Conservation (phyloP, 805 yeast species). For the Candida montana region DNA sequence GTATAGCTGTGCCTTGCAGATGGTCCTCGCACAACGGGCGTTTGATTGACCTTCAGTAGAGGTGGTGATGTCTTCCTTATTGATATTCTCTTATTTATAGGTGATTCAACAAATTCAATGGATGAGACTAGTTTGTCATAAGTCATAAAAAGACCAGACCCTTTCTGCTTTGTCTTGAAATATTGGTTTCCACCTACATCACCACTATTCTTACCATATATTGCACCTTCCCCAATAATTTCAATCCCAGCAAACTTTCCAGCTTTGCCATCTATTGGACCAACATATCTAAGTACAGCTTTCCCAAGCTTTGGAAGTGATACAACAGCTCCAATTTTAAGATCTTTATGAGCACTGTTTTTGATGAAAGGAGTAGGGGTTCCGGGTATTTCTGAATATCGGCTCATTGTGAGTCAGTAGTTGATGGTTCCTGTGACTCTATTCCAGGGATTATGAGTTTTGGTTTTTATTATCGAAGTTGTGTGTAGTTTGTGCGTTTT, state of each 20-base stretch:
- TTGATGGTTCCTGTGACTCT: too few relatives aligned
- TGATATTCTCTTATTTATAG: conserved; percentile 8
- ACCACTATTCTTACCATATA: conserved; percentile 84
- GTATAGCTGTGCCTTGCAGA: neutral
- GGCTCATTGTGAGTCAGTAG: conserved; percentile 16
- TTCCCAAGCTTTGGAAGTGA: conserved; percentile 63
- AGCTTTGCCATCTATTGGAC: conserved; percentile 62
- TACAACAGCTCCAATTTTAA: conserved; percentile 18
- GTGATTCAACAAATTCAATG: conserved; percentile 16
- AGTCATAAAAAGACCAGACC: conserved; percentile 72
- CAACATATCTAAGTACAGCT: conserved; percentile 67
- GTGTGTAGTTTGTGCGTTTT: too few relatives aligned
- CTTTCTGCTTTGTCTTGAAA: conserved; percentile 57
- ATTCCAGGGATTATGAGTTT: too few relatives aligned
- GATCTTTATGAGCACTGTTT: conserved; percentile 5
- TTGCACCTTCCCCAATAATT: conserved; percentile 55
- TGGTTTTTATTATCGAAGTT: too few relatives aligned
- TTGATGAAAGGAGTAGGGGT: conserved; percentile 22
- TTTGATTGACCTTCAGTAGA: conserved; percentile 9
- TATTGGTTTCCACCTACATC: conserved; percentile 65
- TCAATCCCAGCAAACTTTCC: conserved; percentile 89
- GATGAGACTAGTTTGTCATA: conserved; percentile 34
- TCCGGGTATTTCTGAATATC: conserved; percentile 21
- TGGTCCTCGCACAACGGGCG: neutral
- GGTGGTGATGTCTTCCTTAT: conserved; percentile 4